Evolutionary conservation across 2,329 filamentous ascomycete genomes (phyloP).

Genomic region (Diaporthe sp.): DNA sequence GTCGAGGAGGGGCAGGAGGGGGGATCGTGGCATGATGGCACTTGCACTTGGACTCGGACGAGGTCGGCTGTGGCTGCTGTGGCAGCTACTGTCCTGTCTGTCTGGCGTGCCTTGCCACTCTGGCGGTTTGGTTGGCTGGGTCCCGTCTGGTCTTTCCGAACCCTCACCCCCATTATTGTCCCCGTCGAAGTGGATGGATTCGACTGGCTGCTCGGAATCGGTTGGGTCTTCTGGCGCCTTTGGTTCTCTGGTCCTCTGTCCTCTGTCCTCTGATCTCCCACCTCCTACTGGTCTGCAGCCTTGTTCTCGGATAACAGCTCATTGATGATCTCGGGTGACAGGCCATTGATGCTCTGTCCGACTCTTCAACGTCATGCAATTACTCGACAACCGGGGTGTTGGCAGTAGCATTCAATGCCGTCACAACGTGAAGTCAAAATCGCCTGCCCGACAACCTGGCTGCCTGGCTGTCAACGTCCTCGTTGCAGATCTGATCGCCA

Average conservation of each 20-base stretch:
- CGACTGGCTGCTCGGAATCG: slow-evolving; percentile 1
- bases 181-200: not conserved
- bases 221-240: not conserved
- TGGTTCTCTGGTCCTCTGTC: not conserved
- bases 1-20: not conserved
- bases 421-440: not conserved
- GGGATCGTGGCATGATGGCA: slow-evolving; percentile 4
- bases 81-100: not conserved
- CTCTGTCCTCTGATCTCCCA: not conserved
- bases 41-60: not conserved
- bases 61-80: slow-evolving; percentile 3
- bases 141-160: not conserved
- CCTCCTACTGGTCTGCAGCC: slow-evolving; percentile 15
- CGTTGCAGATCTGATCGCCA: slow-evolving; percentile 22
- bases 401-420: slow-evolving; percentile 25
- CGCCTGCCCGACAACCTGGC: slow-evolving; percentile 4
- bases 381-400: slow-evolving; percentile 23
- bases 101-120: slow-evolving; percentile 11
- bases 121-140: slow-evolving; percentile 30
- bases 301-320: slow-evolving; percentile 8
- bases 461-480: not conserved
- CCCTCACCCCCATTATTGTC: slow-evolving; percentile 16
- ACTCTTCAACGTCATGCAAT: slow-evolving; percentile 26
- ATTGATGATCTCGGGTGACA: not conserved
- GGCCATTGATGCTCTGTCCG: slow-evolving; percentile 7